A percentile compares a stretch with the other conserved stretches of the same genome.
Evolutionary conservation across 805 yeast genomes (phyloP).

Genomic region (Candida dajiaensis): DNA sequence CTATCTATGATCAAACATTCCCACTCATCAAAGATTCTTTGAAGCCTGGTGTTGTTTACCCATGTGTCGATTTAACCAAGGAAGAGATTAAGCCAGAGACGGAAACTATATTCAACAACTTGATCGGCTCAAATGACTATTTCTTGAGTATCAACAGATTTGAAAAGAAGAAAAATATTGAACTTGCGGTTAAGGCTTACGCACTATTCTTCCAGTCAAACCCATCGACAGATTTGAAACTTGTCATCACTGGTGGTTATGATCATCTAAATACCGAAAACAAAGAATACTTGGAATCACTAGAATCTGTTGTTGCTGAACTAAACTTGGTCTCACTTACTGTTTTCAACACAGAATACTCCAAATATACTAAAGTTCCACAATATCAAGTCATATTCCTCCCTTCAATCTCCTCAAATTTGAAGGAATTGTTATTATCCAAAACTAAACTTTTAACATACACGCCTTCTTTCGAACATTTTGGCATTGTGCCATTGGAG

Average conservation of each 20-base stretch:
- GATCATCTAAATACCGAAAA: constrained; percentile 75
- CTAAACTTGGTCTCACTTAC: constrained; percentile 42
- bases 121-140: constrained; percentile 25
- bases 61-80: constrained; percentile 59
- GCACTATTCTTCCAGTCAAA: constrained; percentile 33
- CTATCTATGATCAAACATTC: constrained; percentile 65
- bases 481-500: constrained; percentile 96
- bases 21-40: constrained; percentile 25
- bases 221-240: constrained; percentile 33
- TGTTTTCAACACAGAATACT: constrained; percentile 26
- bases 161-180: constrained; percentile 80
- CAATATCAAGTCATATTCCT: constrained; percentile 57
- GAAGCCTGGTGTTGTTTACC: constrained; percentile 33
- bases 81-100: constrained; percentile 18
- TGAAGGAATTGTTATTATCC: constrained; percentile 58
- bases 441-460: constrained; percentile 61
- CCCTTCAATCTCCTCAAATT: constrained; percentile 67
- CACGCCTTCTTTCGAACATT: constrained; percentile 91
- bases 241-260: constrained; percentile 88
- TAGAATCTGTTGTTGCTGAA: constrained; percentile 42
- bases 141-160: constrained; percentile 82
- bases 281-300: constrained; percentile 58
- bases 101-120: constrained; percentile 8
- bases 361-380: constrained; percentile 13
- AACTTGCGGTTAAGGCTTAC: constrained; percentile 68